phyloP scores from a whole-genome alignment of 225 moss, liverwort and hornwort species.

The Pleurozium schreberi region DNA sequence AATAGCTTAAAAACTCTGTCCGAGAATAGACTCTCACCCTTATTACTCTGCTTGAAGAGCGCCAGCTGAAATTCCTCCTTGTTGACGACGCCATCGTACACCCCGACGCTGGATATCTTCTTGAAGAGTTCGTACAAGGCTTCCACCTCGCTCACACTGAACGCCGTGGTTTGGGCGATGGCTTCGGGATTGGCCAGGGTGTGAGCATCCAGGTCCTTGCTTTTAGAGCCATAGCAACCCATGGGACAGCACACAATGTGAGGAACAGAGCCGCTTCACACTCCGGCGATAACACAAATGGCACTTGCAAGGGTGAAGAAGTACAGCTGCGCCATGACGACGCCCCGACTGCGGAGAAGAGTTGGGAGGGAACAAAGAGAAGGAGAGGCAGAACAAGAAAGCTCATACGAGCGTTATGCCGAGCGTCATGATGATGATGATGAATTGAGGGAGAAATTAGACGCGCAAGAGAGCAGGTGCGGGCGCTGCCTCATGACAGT shows the following conservation, averaged over 20 bases:
- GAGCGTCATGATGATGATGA: slow-evolving; percentile 1
- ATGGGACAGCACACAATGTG: slow-evolving; percentile 16
- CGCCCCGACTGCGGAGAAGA: background rate
- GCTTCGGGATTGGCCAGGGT: slow-evolving; percentile 17
- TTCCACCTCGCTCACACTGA: slow-evolving; percentile 98
- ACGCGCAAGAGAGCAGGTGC: background rate
- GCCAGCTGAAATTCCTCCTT: slow-evolving; percentile 98
- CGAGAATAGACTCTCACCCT: slow-evolving; percentile 72
- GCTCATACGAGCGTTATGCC: slow-evolving; percentile 7
- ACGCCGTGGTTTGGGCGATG: slow-evolving; percentile 28
- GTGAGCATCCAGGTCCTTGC: slow-evolving; percentile 8
- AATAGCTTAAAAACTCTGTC: slow-evolving; percentile 91
- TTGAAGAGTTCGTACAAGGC: slow-evolving; percentile 95
- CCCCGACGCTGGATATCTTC: slow-evolving; percentile 74
- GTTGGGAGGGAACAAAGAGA: background rate
- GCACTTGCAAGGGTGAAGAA: background rate
- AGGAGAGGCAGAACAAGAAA: background rate
- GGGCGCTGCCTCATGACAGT: slow-evolving; percentile 39
- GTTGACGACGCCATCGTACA: slow-evolving; percentile 82
- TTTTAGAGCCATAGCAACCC: slow-evolving; percentile 58
- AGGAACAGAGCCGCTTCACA: background rate
- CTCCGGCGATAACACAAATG: background rate
- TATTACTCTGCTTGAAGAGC: slow-evolving; percentile 73
- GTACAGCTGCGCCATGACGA: slow-evolving; percentile 5
- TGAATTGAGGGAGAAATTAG: background rate